A percentile compares a stretch with the other conserved stretches of the same genome.
These are phyloP conservation scores for Chaetothyriales sp. DNA, from an alignment of 2,329 filamentous ascomycete species.

Conservation along the genomic window DNA sequence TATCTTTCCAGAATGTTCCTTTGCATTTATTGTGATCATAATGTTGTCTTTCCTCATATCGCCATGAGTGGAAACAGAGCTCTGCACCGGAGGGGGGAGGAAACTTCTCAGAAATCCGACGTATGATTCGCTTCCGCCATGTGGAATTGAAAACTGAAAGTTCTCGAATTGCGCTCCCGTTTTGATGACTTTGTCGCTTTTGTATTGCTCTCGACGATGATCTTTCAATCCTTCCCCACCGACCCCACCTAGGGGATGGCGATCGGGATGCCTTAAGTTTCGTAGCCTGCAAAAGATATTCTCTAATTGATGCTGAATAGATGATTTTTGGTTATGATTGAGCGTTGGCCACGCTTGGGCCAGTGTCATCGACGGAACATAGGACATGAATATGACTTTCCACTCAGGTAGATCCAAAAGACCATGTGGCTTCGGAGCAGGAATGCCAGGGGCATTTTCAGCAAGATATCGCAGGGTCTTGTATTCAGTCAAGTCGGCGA, in stretches of 20 bases:
- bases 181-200: neutral
- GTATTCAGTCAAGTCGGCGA: neutral
- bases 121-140: neutral
- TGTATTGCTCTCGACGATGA: neutral
- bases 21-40: constrained; percentile 12
- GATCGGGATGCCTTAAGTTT: too few relatives aligned
- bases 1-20: constrained; percentile 5
- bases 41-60: constrained; percentile 18
- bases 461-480: constrained; percentile 1
- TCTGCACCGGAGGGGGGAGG: constrained; percentile 12
- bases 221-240: neutral
- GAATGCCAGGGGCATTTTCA: neutral
- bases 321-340: too few relatives aligned
- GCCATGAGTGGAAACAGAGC: constrained; percentile 19
- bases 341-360: too few relatives aligned
- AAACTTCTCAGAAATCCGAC: constrained; percentile 1
- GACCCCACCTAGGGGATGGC: neutral
- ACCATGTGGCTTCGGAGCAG: neutral
- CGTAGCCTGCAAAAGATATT: too few relatives aligned
- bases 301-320: too few relatives aligned
- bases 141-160: neutral
- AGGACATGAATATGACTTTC: constrained; percentile 1
- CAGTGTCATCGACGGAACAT: neutral
- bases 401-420: neutral
- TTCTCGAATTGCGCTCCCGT: neutral